Evolutionary conservation across 495 filamentous ascomycete species (phyloP).

Genomic region (Talaromyces liani): DNA sequence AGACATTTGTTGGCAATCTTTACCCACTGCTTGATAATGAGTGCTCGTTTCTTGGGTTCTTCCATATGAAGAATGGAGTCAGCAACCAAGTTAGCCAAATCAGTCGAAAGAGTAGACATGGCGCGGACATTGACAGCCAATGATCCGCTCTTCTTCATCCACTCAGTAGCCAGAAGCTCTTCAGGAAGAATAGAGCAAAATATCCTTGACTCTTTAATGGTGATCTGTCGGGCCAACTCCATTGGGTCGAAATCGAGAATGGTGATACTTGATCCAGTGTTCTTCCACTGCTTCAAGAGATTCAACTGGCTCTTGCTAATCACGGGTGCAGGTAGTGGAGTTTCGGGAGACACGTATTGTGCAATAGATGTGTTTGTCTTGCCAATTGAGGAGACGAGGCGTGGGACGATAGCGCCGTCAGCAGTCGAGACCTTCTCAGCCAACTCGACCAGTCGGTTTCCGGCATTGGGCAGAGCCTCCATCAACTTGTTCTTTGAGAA

Average conservation of each 20-base stretch:
- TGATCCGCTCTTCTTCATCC: constrained; percentile 76
- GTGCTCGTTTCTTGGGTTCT: constrained; percentile 85
- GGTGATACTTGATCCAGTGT: constrained; percentile 57
- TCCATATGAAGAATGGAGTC: constrained; percentile 83
- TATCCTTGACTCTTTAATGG: constrained; percentile 85
- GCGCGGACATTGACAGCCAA: constrained; percentile 87
- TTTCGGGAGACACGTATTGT: constrained; percentile 61
- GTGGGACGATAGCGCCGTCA: constrained; percentile 73
- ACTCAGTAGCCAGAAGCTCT: constrained; percentile 87
- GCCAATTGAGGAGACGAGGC: constrained; percentile 78
- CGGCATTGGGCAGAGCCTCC: constrained; percentile 62
- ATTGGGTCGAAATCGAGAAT: constrained; percentile 91
- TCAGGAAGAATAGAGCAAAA: constrained; percentile 91
- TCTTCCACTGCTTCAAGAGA: constrained; percentile 67
- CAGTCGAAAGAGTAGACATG: constrained; percentile 88
- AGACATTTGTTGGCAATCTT: constrained; percentile 87
- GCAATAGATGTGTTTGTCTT: constrained; percentile 73
- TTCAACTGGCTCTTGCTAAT: constrained; percentile 70
- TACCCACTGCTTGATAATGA: constrained; percentile 95
- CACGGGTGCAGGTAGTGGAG: constrained; percentile 58
- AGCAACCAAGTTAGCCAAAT: constrained; percentile 88
- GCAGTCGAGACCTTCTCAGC: constrained; percentile 73
- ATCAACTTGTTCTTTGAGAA: constrained; percentile 73
- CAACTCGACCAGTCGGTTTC: constrained; percentile 69
- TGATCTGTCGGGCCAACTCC: constrained; percentile 88